Percentiles rank a stretch among this genome's conserved stretches.
These are phyloP conservation scores for Calocera viscosa DNA, from an alignment of 768 basidiomycete genomes.

Conservation along the genomic window DNA sequence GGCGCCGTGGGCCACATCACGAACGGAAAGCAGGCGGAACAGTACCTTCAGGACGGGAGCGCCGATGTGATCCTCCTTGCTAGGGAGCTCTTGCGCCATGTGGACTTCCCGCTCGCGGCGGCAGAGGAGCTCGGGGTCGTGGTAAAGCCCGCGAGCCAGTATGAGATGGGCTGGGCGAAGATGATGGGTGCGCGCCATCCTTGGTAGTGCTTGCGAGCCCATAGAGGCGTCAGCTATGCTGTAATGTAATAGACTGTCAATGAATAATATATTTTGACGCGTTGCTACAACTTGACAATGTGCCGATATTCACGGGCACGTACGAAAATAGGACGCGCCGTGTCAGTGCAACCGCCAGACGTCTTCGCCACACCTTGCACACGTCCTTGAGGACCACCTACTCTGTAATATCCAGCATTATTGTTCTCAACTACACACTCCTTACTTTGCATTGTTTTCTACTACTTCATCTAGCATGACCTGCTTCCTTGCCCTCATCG, in stretches of 20 bases:
- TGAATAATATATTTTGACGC: too few relatives aligned
- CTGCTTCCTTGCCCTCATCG: not conserved
- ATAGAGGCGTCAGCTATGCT: not conserved
- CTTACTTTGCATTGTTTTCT: not conserved
- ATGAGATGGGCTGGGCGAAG: constrained; percentile 45
- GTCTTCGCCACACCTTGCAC: too few relatives aligned
- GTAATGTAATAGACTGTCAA: too few relatives aligned
- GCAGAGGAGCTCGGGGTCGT: constrained; percentile 51
- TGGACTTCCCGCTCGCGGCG: constrained; percentile 50
- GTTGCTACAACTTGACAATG: too few relatives aligned
- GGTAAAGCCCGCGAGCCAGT: constrained; percentile 61
- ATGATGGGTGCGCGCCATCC: constrained; percentile 22
- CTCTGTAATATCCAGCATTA: not conserved
- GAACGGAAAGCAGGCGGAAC: constrained; percentile 47
- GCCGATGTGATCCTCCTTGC: constrained; percentile 59
- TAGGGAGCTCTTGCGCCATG: constrained; percentile 51
- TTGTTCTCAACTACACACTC: not conserved
- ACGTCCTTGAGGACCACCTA: too few relatives aligned
- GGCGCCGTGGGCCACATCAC: constrained; percentile 66
- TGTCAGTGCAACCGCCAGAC: too few relatives aligned
- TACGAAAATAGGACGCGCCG: too few relatives aligned
- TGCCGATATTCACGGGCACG: too few relatives aligned
- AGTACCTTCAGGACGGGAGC: constrained; percentile 50
- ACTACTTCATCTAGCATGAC: not conserved
- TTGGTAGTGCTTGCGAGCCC: not conserved